Percentiles rank a stretch among this genome's conserved stretches.
Evolutionary conservation across 768 basidiomycete species (phyloP).

Genomic region (Nevesoporus exiguus): DNA sequence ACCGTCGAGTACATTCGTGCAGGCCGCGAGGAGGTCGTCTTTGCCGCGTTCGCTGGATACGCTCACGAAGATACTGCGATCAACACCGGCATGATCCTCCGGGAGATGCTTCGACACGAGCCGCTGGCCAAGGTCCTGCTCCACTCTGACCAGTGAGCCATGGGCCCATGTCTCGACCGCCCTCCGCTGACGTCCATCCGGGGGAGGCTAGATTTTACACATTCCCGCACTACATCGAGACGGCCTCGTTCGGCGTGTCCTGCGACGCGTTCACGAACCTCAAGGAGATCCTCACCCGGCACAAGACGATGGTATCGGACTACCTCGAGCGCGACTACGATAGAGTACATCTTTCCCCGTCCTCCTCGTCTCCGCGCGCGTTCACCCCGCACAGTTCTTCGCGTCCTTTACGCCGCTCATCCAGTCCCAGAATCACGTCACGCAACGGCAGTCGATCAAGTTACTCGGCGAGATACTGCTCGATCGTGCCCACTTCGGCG

Average conservation of each 20-base stretch:
- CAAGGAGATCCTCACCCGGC: constrained; percentile 94
- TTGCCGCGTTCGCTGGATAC: constrained; percentile 86
- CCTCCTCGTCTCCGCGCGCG: not conserved
- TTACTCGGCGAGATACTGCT: constrained; percentile 96
- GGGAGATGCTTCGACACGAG: constrained; percentile 95
- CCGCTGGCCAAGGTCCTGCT: constrained; percentile 84
- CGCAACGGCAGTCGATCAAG: constrained; percentile 97
- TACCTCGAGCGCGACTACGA: constrained; percentile 98
- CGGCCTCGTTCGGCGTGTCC: constrained; percentile 97
- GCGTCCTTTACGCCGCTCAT: constrained; percentile 89
- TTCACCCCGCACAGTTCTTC: constrained; percentile 69
- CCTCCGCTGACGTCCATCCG: not conserved
- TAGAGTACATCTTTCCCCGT: constrained; percentile 49
- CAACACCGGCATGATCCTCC: constrained; percentile 96
- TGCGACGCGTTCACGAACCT: constrained; percentile 97
- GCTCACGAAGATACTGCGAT: constrained; percentile 93
- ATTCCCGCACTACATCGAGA: constrained; percentile 96
- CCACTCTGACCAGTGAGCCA: constrained; percentile 86
- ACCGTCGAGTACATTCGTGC: constrained; percentile 90
- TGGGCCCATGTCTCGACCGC: not conserved
- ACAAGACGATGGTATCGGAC: constrained; percentile 96
- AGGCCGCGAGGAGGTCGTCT: constrained; percentile 70
- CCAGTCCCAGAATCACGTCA: constrained; percentile 92
- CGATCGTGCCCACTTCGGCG: constrained; percentile 94
- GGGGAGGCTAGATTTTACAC: constrained; percentile 76